Evolutionary conservation across 2,329 filamentous ascomycete species (phyloP).

Genomic region (Cercospora zeina): DNA sequence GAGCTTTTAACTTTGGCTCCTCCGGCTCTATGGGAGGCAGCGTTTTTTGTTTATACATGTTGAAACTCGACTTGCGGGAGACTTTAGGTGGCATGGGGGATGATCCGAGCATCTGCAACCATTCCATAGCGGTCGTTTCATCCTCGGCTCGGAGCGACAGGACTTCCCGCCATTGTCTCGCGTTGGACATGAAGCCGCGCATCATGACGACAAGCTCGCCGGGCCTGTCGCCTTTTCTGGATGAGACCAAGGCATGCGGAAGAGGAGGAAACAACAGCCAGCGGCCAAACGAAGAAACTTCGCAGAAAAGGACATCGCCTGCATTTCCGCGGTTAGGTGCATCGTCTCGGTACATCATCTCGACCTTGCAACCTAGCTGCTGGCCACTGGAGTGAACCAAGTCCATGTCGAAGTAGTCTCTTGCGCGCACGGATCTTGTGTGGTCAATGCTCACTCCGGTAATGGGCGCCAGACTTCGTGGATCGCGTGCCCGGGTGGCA

Average conservation of each 20-base stretch:
- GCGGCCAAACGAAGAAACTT: conserved; percentile 72
- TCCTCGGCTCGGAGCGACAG: conserved; percentile 74
- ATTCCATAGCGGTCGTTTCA: conserved; percentile 77
- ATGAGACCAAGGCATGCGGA: conserved; percentile 70
- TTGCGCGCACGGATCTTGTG: conserved; percentile 78
- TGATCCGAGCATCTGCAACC: conserved; percentile 80
- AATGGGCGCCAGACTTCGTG: conserved; percentile 71
- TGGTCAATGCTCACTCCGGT: conserved; percentile 71
- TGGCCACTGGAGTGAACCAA: conserved; percentile 87
- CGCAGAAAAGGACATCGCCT: conserved; percentile 89
- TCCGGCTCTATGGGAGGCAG: conserved; percentile 20
- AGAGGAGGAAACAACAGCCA: conserved; percentile 94
- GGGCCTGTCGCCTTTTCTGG: conserved; percentile 70
- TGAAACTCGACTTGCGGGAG: conserved; percentile 56
- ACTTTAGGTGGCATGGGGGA: conserved; percentile 60
- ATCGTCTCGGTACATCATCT: conserved; percentile 82
- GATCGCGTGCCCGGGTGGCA: conserved; percentile 74
- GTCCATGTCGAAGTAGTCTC: conserved; percentile 86
- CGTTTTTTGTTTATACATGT: conserved; percentile 30
- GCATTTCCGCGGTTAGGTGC: conserved; percentile 63
- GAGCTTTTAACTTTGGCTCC: conserved; percentile 21
- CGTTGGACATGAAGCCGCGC: conserved; percentile 63
- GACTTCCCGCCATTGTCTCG: conserved; percentile 77
- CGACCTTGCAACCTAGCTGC: conserved; percentile 82
- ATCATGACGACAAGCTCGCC: conserved; percentile 85